These are phyloP conservation scores for Russula earlei DNA, from an alignment of 768 basidiomycete species.

Conservation along the genomic window DNA sequence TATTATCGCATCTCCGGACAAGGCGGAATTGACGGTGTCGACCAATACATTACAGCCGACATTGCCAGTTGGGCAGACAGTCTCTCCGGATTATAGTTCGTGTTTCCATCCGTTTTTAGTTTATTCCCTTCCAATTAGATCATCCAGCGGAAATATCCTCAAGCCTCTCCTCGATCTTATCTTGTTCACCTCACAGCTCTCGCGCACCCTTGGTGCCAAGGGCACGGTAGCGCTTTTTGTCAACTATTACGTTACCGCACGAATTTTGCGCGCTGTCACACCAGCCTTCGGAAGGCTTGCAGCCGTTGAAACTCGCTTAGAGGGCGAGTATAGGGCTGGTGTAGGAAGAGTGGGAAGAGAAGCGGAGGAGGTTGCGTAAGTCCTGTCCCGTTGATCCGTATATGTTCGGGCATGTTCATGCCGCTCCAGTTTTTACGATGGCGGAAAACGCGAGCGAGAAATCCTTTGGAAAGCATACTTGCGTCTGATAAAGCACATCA, in stretches of 20 bases:
- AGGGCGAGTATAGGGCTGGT: slow-evolving; percentile 87
- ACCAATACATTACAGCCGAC: slow-evolving; percentile 91
- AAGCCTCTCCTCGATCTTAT: slow-evolving; percentile 87
- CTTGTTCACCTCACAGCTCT: slow-evolving; percentile 87
- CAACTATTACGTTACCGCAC: slow-evolving; percentile 82
- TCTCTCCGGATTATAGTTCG: slow-evolving; percentile 80
- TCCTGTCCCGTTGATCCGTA: slow-evolving; percentile 12
- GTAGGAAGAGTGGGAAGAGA: slow-evolving; percentile 82
- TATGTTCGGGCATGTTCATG: not conserved
- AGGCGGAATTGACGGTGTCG: slow-evolving; percentile 52
- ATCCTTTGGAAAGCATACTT: slow-evolving; percentile 74
- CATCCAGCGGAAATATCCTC: slow-evolving; percentile 73
- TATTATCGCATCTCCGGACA: slow-evolving; percentile 45
- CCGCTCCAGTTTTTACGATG: slow-evolving; percentile 76
- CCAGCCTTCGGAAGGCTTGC: slow-evolving; percentile 90
- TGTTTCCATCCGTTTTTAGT: slow-evolving; percentile 9
- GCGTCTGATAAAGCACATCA: slow-evolving; percentile 77
- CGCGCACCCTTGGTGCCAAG: slow-evolving; percentile 75
- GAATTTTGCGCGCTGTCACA: slow-evolving; percentile 74
- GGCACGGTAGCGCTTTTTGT: slow-evolving; percentile 72
- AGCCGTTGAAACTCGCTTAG: slow-evolving; percentile 73
- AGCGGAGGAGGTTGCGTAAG: slow-evolving; percentile 86
- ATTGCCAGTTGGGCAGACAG: slow-evolving; percentile 83
- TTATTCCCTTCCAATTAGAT: not conserved
- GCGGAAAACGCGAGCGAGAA: slow-evolving; percentile 71